These are phyloP conservation scores for Ogataea dorogensis DNA, from an alignment of 805 yeast genomes.

Conservation along the genomic window DNA sequence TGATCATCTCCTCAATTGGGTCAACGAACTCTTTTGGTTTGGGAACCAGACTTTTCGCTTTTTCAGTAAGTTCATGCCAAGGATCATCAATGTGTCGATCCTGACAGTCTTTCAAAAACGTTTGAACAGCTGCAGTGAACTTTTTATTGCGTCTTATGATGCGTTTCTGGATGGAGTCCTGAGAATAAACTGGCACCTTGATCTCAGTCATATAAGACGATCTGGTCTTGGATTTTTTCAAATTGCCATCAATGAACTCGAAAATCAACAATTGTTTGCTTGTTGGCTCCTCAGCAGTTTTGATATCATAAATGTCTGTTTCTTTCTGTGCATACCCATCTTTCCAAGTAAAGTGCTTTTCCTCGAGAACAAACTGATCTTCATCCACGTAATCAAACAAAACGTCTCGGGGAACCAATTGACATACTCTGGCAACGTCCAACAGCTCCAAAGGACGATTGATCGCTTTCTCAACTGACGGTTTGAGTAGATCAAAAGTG, in stretches of 20 bases:
- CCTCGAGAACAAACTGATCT: constrained; percentile 51
- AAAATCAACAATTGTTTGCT: constrained; percentile 62
- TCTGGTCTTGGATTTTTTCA: constrained; percentile 48
- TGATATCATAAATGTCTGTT: constrained; percentile 49
- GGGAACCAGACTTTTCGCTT: constrained; percentile 45
- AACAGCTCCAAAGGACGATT: constrained; percentile 41
- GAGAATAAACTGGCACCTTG: constrained; percentile 48
- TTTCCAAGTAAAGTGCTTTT: constrained; percentile 41
- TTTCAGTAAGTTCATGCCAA: constrained; percentile 36
- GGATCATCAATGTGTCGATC: constrained; percentile 38
- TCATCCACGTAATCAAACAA: constrained; percentile 77
- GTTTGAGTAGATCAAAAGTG: constrained; percentile 50
- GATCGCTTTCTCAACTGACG: constrained; percentile 51
- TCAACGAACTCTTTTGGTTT: constrained; percentile 49
- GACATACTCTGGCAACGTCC: constrained; percentile 65
- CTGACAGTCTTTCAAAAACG: constrained; percentile 37
- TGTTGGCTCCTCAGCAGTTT: constrained; percentile 35
- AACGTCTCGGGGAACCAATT: constrained; percentile 65
- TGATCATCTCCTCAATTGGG: constrained; percentile 59
- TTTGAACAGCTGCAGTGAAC: constrained; percentile 42
- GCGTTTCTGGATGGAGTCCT: constrained; percentile 57
- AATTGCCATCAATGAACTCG: constrained; percentile 70
- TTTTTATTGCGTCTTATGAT: constrained; percentile 56
- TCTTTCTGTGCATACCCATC: constrained; percentile 59
- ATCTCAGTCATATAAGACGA: constrained; percentile 43